Evolutionary conservation across 2,329 filamentous ascomycete genomes (phyloP).

Genomic region (Hypoxylon sp.): DNA sequence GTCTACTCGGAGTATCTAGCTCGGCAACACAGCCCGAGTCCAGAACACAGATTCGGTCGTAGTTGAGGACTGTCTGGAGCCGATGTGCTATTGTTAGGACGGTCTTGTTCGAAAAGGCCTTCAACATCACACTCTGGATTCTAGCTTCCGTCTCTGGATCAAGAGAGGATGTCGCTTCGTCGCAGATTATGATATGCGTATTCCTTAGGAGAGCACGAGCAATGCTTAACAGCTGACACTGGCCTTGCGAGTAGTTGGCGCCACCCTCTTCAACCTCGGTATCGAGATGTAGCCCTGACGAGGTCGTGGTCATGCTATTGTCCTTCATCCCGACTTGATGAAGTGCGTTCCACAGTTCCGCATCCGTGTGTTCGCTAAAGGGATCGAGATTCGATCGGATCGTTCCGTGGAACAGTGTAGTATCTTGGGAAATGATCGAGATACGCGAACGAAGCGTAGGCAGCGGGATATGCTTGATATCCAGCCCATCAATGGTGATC

Average conservation of each 20-base stretch:
- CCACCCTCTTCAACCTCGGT: constrained; percentile 72
- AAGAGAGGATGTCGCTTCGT: constrained; percentile 79
- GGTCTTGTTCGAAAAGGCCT: constrained; percentile 77
- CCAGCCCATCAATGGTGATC: constrained; percentile 78
- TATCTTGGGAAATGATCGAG: constrained; percentile 84
- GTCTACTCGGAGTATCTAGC: constrained; percentile 68
- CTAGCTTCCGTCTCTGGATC: constrained; percentile 81
- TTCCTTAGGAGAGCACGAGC: constrained; percentile 77
- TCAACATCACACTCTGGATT: constrained; percentile 77
- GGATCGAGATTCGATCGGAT: constrained; percentile 81
- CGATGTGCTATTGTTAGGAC: constrained; percentile 79
- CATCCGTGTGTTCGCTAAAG: constrained; percentile 78
- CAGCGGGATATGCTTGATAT: constrained; percentile 78
- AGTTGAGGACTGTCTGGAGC: constrained; percentile 76
- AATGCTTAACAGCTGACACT: constrained; percentile 64
- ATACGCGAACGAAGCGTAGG: constrained; percentile 80
- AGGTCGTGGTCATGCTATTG: constrained; percentile 71
- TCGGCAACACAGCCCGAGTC: constrained; percentile 78
- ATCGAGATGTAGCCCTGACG: constrained; percentile 70
- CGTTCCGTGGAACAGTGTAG: constrained; percentile 79
- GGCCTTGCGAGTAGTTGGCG: constrained; percentile 78
- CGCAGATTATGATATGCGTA: constrained; percentile 79
- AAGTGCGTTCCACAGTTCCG: constrained; percentile 78
- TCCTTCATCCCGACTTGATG: constrained; percentile 67
- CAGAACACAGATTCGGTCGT: constrained; percentile 83